A percentile compares a stretch with the other conserved stretches of the same genome.
phyloP scores from a whole-genome alignment of 1,284 basidiomycete species.

The Irpex sp. region DNA sequence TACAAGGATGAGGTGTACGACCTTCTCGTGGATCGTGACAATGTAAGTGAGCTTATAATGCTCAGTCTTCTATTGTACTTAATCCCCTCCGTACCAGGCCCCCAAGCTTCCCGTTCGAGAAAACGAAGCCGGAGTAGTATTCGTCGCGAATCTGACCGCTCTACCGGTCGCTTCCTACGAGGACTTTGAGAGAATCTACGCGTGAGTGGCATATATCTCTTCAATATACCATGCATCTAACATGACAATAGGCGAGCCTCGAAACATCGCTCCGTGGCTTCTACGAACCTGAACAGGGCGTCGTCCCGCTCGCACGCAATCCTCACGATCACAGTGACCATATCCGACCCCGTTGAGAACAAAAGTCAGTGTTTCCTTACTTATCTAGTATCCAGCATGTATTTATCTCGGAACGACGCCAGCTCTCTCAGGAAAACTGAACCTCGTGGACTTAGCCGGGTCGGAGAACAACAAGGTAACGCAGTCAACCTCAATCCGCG shows the following conservation, averaged over 20 bases:
- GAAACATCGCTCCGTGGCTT: slow-evolving; percentile 75
- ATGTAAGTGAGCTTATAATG: too few species aligned
- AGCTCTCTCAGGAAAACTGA: slow-evolving; percentile 72
- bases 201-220: slow-evolving; percentile 38
- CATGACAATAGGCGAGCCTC: slow-evolving; percentile 48
- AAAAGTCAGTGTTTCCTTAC: slow-evolving; percentile 38
- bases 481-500: too few species aligned
- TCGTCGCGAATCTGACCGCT: slow-evolving; percentile 69
- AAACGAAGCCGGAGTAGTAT: slow-evolving; percentile 70
- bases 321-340: slow-evolving; percentile 62
- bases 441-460: slow-evolving; percentile 83
- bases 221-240: not conserved
- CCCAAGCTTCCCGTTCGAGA: slow-evolving; percentile 79
- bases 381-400: not conserved
- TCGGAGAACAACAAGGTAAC: slow-evolving; percentile 82
- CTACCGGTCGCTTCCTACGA: slow-evolving; percentile 45
- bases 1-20: slow-evolving; percentile 87
- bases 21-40: slow-evolving; percentile 66
- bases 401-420: not conserved
- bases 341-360: slow-evolving; percentile 43
- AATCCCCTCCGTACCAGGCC: slow-evolving; percentile 38
- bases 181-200: slow-evolving; percentile 66
- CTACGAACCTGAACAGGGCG: slow-evolving; percentile 74
- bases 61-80: slow-evolving; percentile 2
- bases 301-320: slow-evolving; percentile 86